phyloP scores from a whole-genome alignment of 306 rosid species.

The Citrullus mucosospermus region DNA sequence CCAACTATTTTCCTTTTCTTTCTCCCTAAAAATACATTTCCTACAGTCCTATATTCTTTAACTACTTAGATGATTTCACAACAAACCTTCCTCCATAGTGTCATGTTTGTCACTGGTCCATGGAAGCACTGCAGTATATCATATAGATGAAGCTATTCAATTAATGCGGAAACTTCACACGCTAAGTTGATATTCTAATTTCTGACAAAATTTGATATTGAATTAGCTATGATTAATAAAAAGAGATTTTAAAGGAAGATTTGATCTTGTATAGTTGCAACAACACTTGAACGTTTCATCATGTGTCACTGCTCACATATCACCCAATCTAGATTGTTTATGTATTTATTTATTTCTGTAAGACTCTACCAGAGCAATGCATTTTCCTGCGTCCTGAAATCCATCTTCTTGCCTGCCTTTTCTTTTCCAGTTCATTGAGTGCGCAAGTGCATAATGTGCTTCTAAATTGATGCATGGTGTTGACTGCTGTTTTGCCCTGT shows the following conservation, averaged over 20 bases:
- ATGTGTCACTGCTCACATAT: neutral
- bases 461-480: neutral
- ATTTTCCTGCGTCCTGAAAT: neutral
- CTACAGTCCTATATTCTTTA: neutral
- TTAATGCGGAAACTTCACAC: neutral
- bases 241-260: neutral
- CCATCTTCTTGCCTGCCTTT: neutral
- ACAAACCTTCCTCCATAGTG: neutral
- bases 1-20: neutral
- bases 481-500: neutral
- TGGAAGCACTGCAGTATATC: neutral
- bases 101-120: neutral
- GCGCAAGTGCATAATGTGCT: neutral
- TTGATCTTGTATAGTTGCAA: neutral
- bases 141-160: neutral
- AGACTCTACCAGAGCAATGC: neutral
- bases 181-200: neutral
- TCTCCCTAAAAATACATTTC: neutral
- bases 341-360: neutral
- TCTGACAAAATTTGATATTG: neutral
- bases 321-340: neutral
- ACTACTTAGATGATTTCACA: neutral
- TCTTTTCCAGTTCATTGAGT: neutral
- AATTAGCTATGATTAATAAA: neutral
- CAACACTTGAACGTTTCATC: neutral